Evolutionary conservation across 1,284 basidiomycete species (phyloP).

Genomic region (Sanghuangporus sanghuang): DNA sequence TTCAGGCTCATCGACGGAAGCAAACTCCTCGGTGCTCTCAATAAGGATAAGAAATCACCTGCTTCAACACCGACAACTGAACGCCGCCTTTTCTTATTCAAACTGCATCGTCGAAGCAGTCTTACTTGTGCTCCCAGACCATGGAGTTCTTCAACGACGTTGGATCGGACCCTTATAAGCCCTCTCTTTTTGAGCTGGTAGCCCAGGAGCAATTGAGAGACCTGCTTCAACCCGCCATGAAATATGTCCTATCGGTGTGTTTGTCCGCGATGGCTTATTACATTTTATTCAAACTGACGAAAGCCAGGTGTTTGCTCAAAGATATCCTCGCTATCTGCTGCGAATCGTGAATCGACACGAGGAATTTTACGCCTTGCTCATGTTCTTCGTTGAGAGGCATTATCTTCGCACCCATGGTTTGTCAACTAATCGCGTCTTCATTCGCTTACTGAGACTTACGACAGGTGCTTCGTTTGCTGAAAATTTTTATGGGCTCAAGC

Average conservation of each 20-base stretch:
- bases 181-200: slow-evolving; percentile 92
- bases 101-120: not conserved
- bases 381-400: slow-evolving; percentile 87
- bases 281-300: not conserved
- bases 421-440: slow-evolving; percentile 22
- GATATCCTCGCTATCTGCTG: slow-evolving; percentile 90
- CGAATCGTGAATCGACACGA: slow-evolving; percentile 93
- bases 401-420: slow-evolving; percentile 82
- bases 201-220: slow-evolving; percentile 94
- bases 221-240: slow-evolving; percentile 90
- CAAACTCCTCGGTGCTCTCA: not conserved
- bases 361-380: slow-evolving; percentile 87
- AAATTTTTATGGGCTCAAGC: slow-evolving; percentile 88
- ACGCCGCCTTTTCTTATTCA: not conserved
- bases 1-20: not conserved
- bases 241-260: slow-evolving; percentile 88
- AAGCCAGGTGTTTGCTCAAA: slow-evolving; percentile 86
- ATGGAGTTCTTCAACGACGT: slow-evolving; percentile 84
- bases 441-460: not conserved
- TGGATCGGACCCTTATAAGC: slow-evolving; percentile 69
- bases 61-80: not conserved
- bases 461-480: slow-evolving; percentile 87
- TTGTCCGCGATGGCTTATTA: not conserved
- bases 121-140: not conserved
- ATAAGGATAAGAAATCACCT: slow-evolving; percentile 7